Evolutionary conservation across 2,329 filamentous ascomycete genomes (phyloP).

Genomic region (Diplocarpon mali): DNA sequence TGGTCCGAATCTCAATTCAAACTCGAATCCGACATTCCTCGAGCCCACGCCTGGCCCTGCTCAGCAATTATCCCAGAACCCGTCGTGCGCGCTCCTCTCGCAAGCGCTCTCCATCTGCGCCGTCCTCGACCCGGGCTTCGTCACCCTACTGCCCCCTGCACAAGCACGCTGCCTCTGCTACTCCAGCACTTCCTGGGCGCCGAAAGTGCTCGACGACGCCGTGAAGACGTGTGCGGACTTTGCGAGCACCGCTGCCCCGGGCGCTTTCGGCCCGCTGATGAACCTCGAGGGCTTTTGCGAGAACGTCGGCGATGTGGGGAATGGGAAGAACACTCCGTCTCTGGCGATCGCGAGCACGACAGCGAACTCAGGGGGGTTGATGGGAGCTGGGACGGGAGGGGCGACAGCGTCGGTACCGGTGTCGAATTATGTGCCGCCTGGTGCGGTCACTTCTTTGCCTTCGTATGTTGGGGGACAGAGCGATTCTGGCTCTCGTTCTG

Average conservation of each 20-base stretch:
- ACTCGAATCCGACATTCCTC: conserved; percentile 2
- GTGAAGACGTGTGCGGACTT: conserved; percentile 17
- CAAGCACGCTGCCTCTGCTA: conserved; percentile 25
- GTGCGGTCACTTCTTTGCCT: too few relatives aligned
- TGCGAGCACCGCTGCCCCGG: conserved; percentile 10
- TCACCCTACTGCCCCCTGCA: conserved; percentile 11
- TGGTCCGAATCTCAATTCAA: background rate
- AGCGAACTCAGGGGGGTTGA: background rate
- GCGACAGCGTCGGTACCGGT: background rate
- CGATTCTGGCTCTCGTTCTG: background rate
- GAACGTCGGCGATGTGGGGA: conserved; percentile 14
- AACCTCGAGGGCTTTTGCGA: conserved; percentile 18
- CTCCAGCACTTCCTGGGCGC: conserved; percentile 16
- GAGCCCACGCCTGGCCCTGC: conserved; percentile 1
- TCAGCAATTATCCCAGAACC: background rate
- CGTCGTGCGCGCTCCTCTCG: conserved; percentile 9
- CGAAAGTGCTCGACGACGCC: conserved; percentile 17
- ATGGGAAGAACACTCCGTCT: background rate
- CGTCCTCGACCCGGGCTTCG: conserved; percentile 17
- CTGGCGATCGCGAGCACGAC: background rate
- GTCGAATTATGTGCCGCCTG: background rate
- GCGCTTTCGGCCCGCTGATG: conserved; percentile 10
- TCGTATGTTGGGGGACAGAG: too few relatives aligned
- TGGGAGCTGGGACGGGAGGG: background rate
- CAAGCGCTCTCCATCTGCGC: conserved; percentile 18